Evolutionary conservation across 23 red algal species (phyloP).

Genomic region (Cyanidioschyzon merolae): DNA sequence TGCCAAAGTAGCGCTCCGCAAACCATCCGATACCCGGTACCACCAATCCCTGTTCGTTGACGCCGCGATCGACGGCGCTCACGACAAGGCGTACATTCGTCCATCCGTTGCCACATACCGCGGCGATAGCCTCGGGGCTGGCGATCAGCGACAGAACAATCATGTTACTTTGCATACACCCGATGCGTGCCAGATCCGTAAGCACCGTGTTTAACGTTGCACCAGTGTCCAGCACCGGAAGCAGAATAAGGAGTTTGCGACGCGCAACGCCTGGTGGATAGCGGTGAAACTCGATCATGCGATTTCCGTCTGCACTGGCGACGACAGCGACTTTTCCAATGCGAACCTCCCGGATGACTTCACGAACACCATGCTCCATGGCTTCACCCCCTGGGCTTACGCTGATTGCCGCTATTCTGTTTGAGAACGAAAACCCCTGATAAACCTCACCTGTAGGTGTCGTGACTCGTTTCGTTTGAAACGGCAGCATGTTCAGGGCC

Average conservation of each 20-base stretch:
- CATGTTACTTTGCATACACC: conserved; percentile 54
- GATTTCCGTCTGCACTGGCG: background rate
- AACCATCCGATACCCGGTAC: conserved; percentile 87
- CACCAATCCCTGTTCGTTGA: conserved; percentile 40
- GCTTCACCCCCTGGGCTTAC: conserved; percentile 67
- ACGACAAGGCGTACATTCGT: conserved; percentile 42
- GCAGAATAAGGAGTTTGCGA: conserved; percentile 66
- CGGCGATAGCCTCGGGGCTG: conserved; percentile 41
- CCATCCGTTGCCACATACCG: conserved; percentile 42
- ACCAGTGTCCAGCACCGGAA: conserved; percentile 76
- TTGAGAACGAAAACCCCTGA: conserved; percentile 55
- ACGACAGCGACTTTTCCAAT: conserved; percentile 84
- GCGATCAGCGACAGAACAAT: conserved; percentile 67
- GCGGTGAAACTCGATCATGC: conserved; percentile 41
- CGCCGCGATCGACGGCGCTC: conserved; percentile 54
- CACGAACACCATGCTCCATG: conserved; percentile 71
- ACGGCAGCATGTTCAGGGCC: conserved; percentile 71
- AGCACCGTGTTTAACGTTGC: conserved; percentile 46
- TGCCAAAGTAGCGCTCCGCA: conserved; percentile 80
- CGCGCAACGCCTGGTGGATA: conserved; percentile 34
- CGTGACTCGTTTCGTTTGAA: conserved; percentile 49
- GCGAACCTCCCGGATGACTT: conserved; percentile 54
- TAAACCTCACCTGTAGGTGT: conserved; percentile 67
- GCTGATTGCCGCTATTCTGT: conserved; percentile 52
- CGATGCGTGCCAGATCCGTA: conserved; percentile 29